These are phyloP conservation scores for Yamadazyma atlantica DNA, from an alignment of 1,139 yeast species.

Conservation along the genomic window DNA sequence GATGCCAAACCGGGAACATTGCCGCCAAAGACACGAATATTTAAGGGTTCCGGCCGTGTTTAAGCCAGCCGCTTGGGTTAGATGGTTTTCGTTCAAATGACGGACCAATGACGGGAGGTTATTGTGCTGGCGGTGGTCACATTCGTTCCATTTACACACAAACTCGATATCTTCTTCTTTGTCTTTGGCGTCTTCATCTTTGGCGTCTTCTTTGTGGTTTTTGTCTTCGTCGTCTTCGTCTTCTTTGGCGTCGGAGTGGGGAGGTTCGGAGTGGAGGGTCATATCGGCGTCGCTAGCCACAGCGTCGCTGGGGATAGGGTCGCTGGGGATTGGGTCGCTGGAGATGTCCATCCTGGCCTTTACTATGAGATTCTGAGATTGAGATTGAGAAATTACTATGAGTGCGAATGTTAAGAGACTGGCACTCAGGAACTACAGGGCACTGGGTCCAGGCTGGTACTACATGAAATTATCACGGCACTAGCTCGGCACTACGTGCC, in stretches of 20 bases:
- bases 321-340: background rate
- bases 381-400: no score
- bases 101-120: constrained; percentile 29
- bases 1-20: constrained; percentile 54
- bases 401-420: no score
- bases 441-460: no score
- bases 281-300: background rate
- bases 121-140: constrained; percentile 20
- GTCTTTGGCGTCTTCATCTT: constrained; percentile 10
- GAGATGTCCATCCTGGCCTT: no score
- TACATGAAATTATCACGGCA: no score
- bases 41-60: constrained; percentile 26
- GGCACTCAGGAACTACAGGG: no score
- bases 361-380: no score
- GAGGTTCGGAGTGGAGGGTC: background rate
- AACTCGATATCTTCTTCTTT: constrained; percentile 17
- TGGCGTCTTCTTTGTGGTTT: constrained; percentile 6
- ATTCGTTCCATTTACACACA: constrained; percentile 37
- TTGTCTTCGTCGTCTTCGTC: constrained; percentile 1
- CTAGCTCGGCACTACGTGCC: no score
- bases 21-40: constrained; percentile 63
- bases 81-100: constrained; percentile 33
- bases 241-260: constrained; percentile 4
- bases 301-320: background rate
- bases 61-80: constrained; percentile 17